Evolutionary conservation across 257 asterid genomes (phyloP).

Genomic region (Linaria vulgaris): DNA sequence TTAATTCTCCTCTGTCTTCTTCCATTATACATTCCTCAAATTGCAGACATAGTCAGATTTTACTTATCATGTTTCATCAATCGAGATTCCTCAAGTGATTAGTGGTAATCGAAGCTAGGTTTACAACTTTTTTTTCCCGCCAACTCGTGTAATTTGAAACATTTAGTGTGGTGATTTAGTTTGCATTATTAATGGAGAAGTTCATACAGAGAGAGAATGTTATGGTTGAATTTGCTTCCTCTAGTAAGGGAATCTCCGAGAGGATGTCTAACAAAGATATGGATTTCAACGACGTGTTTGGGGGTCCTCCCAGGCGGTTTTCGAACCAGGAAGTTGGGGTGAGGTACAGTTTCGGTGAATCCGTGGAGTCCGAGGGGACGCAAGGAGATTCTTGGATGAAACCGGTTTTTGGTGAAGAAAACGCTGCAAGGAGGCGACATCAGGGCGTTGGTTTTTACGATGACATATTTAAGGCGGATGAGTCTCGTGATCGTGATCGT

Average conservation of each 20-base stretch:
- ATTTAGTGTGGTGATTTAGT: no score
- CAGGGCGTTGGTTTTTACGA: constrained; percentile 59
- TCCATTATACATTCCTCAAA: constrained; percentile 14
- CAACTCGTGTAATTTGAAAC: constrained; percentile 26
- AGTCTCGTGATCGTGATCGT: constrained; percentile 40
- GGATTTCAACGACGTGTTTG: constrained; percentile 85
- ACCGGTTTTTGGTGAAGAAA: constrained; percentile 71
- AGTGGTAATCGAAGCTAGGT: not conserved
- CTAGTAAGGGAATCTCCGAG: constrained; percentile 22
- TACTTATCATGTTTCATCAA: not conserved
- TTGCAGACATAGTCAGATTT: no score
- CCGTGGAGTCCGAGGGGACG: constrained; percentile 44
- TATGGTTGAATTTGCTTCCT: constrained; percentile 31
- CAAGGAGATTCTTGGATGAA: constrained; percentile 38
- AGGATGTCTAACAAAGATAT: constrained; percentile 27
- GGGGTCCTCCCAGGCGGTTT: constrained; percentile 86
- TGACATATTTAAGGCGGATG: constrained; percentile 73
- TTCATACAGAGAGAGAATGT: constrained; percentile 41
- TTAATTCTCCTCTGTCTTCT: constrained; percentile 34
- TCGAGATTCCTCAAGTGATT: not conserved
- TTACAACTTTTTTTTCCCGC: constrained; percentile 45
- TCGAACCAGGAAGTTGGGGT: constrained; percentile 59
- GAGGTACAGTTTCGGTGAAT: constrained; percentile 53
- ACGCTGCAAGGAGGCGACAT: constrained; percentile 37
- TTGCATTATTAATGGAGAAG: constrained; percentile 48